phyloP scores from a whole-genome alignment of 805 yeast genomes.

The Wickerhamiella bombiphila region DNA sequence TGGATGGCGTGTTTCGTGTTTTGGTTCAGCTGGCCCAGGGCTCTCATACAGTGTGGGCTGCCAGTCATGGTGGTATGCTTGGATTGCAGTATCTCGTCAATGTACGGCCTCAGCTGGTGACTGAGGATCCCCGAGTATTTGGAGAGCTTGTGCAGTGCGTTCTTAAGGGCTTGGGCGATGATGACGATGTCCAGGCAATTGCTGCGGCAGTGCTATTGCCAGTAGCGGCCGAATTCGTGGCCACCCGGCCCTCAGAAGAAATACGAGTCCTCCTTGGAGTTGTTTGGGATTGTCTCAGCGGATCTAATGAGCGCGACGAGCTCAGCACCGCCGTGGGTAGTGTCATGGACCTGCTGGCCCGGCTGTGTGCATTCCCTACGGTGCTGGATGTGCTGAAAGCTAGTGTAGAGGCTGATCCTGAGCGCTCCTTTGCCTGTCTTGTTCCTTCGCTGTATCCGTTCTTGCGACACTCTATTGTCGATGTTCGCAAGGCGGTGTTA shows the following conservation, averaged over 20 bases:
- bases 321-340: slow-evolving; percentile 89
- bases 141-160: slow-evolving; percentile 72
- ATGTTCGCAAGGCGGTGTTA: slow-evolving; percentile 78
- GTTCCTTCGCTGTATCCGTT: slow-evolving; percentile 92
- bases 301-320: slow-evolving; percentile 79
- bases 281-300: slow-evolving; percentile 84
- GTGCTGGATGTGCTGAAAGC: slow-evolving; percentile 59
- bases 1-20: slow-evolving; percentile 43
- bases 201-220: slow-evolving; percentile 90
- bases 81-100: slow-evolving; percentile 87
- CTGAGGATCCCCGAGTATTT: slow-evolving; percentile 40
- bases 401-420: slow-evolving; percentile 37
- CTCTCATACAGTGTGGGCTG: slow-evolving; percentile 68
- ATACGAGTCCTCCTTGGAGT: slow-evolving; percentile 41
- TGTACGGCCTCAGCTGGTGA: slow-evolving; percentile 65
- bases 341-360: slow-evolving; percentile 85
- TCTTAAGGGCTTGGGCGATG: slow-evolving; percentile 56
- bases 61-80: slow-evolving; percentile 93
- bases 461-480: slow-evolving; percentile 80
- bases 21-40: slow-evolving; percentile 51
- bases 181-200: slow-evolving; percentile 91
- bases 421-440: slow-evolving; percentile 50
- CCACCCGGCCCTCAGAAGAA: slow-evolving; percentile 32
- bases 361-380: slow-evolving; percentile 65
- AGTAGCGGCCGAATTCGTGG: slow-evolving; percentile 75